Evolutionary conservation across 305 asterid genomes (phyloP).

Genomic region (Fraxinus albicans): DNA sequence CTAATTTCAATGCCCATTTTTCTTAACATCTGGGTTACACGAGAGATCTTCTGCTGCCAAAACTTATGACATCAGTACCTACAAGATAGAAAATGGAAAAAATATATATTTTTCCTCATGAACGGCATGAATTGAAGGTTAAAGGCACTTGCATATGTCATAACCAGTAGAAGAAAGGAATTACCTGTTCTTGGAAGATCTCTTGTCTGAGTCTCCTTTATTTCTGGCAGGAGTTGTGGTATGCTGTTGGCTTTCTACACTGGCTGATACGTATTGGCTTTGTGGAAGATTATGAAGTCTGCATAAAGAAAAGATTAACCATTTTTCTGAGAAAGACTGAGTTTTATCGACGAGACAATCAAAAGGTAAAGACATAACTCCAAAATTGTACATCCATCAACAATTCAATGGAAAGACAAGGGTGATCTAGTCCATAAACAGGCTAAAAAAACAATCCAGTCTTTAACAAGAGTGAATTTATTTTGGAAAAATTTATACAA

Average conservation of each 20-base stretch:
- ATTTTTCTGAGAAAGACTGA: background rate
- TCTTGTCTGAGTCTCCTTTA: slow-evolving; percentile 43
- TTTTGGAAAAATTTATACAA: background rate
- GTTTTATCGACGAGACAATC: background rate
- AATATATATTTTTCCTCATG: slow-evolving; percentile 7
- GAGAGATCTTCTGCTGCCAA: background rate
- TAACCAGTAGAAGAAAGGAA: slow-evolving; percentile 7
- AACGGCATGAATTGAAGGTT: slow-evolving; percentile 5
- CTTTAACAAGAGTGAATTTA: background rate
- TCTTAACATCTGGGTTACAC: background rate
- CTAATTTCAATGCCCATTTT: background rate
- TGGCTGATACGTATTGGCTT: slow-evolving; percentile 50
- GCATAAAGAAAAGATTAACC: slow-evolving; percentile 32
- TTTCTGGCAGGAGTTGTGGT: slow-evolving; percentile 37
- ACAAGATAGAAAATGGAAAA: background rate
- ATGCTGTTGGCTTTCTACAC: slow-evolving; percentile 42
- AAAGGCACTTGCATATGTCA: background rate
- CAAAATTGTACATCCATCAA: background rate
- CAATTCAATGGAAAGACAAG: background rate
- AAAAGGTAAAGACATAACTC: background rate
- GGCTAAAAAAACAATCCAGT: background rate
- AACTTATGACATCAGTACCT: slow-evolving; percentile 1
- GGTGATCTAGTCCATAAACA: background rate
- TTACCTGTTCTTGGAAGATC: slow-evolving; percentile 52
- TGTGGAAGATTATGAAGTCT: slow-evolving; percentile 78